Evolutionary conservation across 495 filamentous ascomycete genomes (phyloP), one percentile per base, ranked within the genome.

Genomic region (Xylaria curta): DNA sequence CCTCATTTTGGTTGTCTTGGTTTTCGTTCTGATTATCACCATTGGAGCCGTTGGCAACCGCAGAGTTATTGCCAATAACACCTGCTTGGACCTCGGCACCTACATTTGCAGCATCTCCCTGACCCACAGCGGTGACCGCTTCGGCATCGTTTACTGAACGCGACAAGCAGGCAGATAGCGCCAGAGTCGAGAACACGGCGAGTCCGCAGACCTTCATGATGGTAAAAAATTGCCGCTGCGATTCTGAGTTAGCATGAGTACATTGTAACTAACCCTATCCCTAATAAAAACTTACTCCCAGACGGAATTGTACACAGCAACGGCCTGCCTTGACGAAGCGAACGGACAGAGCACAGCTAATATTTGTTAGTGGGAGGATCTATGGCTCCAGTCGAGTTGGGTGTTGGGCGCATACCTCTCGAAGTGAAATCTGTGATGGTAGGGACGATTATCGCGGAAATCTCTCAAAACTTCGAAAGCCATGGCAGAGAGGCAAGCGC

Each of bases 261-360:
- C 24, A 68, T 60, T 3, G n/a, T 13, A 17, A 56, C 17, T 44
- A 19, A 15, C 63, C 31, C 2, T 42, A 42, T 21, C 21, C 4
- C 12, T 33, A 17, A 5, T 28, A 40, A 33, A 24, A 0, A 26
- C 74, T 60, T 70, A 78, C 76, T 76, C 70, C 75, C 76, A 75
- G 76, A 76, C 76, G 76, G 66, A 69, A 36, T 33, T 26, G 12
- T 40, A 60, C 24, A 24, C 2, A 59, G 24, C 7, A 24, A 3
- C 31, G 15, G 53, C 40, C 26, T 36, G 66, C 66, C 53, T 19
- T 26, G 21, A 69, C 60, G 10, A 73, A 60, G n/a, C 73, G 76
- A 76, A 76, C 61, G 12, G 58, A 71, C 65, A 66, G 76, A 78
- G 75, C 76, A 42, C 76, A 76, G 76, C 76, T 78, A 60, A 9